Percentiles rank a stretch among this genome's conserved stretches.
Conservation (phyloP, 2,329 filamentous ascomycete genomes). For the Clonostachys byssicola region DNA sequence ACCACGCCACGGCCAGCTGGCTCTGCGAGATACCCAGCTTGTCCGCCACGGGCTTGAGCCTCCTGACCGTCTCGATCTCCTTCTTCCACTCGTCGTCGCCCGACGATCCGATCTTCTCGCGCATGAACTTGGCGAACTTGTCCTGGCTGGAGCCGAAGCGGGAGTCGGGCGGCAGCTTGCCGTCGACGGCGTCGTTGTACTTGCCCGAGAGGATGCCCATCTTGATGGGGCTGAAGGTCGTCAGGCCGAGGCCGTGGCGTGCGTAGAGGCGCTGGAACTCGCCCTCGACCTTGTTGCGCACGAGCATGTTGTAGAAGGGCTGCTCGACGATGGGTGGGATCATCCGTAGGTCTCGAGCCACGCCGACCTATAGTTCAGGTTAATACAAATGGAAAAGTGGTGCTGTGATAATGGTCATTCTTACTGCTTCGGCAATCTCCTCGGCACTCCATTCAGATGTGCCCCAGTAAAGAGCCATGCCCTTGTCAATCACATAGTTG, state of each 20-base stretch:
- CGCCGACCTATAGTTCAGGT: constrained; percentile 32
- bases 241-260: constrained; percentile 54
- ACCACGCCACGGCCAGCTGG: constrained; percentile 48
- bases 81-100: constrained; percentile 53
- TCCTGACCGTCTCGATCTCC: constrained; percentile 37
- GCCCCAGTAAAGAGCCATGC: constrained; percentile 70
- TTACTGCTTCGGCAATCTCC: constrained; percentile 57
- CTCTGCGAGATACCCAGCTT: constrained; percentile 48
- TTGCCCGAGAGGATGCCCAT: constrained; percentile 60
- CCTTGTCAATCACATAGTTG: constrained; percentile 64
- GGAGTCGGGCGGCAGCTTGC: constrained; percentile 47
- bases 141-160: constrained; percentile 54
- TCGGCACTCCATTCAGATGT: constrained; percentile 68
- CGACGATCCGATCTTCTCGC: constrained; percentile 32
- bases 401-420: not conserved
- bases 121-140: constrained; percentile 52
- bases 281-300: constrained; percentile 57
- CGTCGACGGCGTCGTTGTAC: constrained; percentile 52
- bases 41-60: constrained; percentile 48
- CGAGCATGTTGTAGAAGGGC: constrained; percentile 63
- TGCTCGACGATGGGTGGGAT: constrained; percentile 64
- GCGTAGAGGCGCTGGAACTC: constrained; percentile 60
- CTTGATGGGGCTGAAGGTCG: constrained; percentile 56
- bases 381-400: not conserved
- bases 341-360: constrained; percentile 54